A percentile compares a stretch with the other conserved stretches of the same genome.
Evolutionary conservation across 2,329 filamentous ascomycete species (phyloP).

Genomic region (Amauroascus niger): DNA sequence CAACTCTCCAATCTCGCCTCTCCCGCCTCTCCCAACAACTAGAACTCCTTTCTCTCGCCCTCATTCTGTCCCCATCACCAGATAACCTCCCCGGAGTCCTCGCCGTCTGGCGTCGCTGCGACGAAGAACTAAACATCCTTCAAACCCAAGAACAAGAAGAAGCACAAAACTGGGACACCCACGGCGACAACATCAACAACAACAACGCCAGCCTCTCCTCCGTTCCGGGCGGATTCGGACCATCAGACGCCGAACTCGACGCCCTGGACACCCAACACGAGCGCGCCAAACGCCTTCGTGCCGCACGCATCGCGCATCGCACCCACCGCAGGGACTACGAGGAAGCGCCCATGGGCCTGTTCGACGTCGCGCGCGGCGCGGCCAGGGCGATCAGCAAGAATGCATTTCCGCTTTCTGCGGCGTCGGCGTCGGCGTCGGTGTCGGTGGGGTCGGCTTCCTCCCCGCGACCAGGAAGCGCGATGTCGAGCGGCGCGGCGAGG

Average conservation of each 20-base stretch:
- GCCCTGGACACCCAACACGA: constrained; percentile 37
- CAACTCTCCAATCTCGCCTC: constrained; percentile 37
- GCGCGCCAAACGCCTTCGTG: constrained; percentile 29
- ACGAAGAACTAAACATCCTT: constrained; percentile 49
- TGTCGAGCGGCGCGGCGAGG: not conserved
- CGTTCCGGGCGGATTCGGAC: constrained; percentile 39
- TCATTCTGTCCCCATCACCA: constrained; percentile 49
- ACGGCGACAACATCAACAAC: constrained; percentile 38
- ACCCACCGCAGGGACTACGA: constrained; percentile 22
- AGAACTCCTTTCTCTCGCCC: constrained; percentile 53
- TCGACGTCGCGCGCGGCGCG: constrained; percentile 44
- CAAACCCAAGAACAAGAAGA: constrained; percentile 47
- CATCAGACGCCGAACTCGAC: constrained; percentile 37
- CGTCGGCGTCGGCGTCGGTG: constrained; percentile 8
- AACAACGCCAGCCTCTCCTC: constrained; percentile 14
- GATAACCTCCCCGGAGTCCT: constrained; percentile 52
- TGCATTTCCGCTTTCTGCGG: constrained; percentile 34
- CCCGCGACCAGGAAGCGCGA: not conserved
- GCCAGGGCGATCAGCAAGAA: constrained; percentile 41
- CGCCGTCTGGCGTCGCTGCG: constrained; percentile 53
- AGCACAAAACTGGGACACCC: constrained; percentile 49
- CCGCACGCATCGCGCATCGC: constrained; percentile 17
- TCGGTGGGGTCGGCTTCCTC: constrained; percentile 6
- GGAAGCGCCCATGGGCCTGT: constrained; percentile 44
- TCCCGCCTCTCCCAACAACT: constrained; percentile 53